phyloP scores from a whole-genome alignment of 371 early-diverging fungal species.

The Mucor saturninus region DNA sequence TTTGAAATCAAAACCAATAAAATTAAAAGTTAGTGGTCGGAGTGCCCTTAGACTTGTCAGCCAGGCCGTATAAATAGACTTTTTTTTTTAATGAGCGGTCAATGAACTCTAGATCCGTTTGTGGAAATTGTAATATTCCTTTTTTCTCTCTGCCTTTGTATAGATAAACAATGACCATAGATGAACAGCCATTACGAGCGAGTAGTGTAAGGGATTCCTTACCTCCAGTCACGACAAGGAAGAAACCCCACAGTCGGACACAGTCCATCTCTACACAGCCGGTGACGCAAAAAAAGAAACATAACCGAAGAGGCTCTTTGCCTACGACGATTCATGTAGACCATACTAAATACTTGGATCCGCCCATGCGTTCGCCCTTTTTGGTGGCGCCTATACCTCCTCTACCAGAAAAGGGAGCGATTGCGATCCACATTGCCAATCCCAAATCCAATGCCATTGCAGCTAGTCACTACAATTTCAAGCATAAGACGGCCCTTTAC shows the following conservation, averaged over 20 bases:
- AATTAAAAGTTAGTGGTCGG: too few species aligned
- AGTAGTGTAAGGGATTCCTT: background rate
- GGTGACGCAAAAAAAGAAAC: constrained; percentile 21
- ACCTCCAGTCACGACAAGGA: constrained; percentile 2
- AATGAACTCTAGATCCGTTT: too few species aligned
- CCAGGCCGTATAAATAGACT: background rate
- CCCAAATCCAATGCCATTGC: constrained; percentile 20
- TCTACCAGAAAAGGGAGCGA: constrained; percentile 30
- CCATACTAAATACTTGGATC: background rate
- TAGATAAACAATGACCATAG: background rate
- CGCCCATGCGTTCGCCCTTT: constrained; percentile 15
- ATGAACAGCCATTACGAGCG: background rate
- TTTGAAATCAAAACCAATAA: too few species aligned
- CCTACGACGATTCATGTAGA: constrained; percentile 19
- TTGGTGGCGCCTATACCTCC: constrained; percentile 23
- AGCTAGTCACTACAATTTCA: constrained; percentile 18
- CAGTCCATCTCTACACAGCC: constrained; percentile 35
- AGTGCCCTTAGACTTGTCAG: too few species aligned
- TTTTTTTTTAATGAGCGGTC: background rate
- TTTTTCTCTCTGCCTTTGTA: too few species aligned
- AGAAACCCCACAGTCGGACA: constrained; percentile 27
- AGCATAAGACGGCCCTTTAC: constrained; percentile 29
- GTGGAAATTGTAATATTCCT: too few species aligned
- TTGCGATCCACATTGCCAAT: constrained; percentile 35
- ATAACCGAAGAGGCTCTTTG: constrained; percentile 30